Percentiles rank a stretch among this genome's conserved stretches.
Conservation (phyloP, 148 eudicot genomes). For the Beta vulgaris region DNA sequence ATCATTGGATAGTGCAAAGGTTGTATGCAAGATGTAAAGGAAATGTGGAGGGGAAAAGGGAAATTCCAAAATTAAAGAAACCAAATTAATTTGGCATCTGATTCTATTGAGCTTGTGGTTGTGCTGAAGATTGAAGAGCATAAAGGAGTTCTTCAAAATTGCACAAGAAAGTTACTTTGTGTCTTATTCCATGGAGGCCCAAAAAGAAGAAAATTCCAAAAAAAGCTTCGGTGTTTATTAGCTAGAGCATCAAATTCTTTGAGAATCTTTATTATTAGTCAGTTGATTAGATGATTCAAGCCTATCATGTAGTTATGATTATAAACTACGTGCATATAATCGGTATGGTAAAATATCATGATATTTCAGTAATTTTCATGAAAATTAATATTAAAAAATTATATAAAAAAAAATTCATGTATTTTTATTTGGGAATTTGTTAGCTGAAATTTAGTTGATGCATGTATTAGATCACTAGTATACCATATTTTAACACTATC, state of each 20-base stretch:
- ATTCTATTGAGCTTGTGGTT: constrained; percentile 11
- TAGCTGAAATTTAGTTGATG: too few relatives aligned
- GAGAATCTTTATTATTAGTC: neutral
- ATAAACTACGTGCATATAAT: too few relatives aligned
- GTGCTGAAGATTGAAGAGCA: too few relatives aligned
- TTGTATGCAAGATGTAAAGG: neutral
- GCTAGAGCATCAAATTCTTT: constrained; percentile 25
- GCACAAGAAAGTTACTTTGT: constrained; percentile 33
- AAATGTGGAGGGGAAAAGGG: neutral
- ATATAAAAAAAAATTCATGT: too few relatives aligned
- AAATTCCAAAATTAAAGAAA: neutral
- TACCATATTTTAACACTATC: too few relatives aligned
- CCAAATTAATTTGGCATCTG: constrained; percentile 15
- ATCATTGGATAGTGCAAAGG: neutral
- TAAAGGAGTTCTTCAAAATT: constrained; percentile 12
- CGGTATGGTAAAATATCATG: too few relatives aligned
- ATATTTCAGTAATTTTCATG: too few relatives aligned
- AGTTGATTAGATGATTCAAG: neutral
- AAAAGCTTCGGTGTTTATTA: too few relatives aligned
- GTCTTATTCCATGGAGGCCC: constrained; percentile 22
- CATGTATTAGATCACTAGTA: too few relatives aligned
- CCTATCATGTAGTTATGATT: neutral
- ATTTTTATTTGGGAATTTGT: too few relatives aligned
- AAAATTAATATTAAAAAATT: too few relatives aligned
- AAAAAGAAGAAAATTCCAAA: neutral